phyloP scores from a whole-genome alignment of 148 eudicot genomes.

The Limonium bicolor region DNA sequence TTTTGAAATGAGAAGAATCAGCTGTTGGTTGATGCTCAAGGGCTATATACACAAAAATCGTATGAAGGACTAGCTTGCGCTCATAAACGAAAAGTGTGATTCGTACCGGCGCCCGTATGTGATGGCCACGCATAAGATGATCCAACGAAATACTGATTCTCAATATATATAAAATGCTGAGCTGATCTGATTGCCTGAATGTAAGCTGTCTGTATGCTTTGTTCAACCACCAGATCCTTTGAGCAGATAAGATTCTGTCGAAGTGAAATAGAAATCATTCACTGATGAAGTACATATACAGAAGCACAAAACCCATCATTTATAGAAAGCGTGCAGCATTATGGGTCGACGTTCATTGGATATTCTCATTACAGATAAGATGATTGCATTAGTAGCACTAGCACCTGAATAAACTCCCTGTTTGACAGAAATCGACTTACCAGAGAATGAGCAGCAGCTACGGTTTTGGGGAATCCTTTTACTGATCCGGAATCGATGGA shows the following conservation, averaged over 20 bases:
- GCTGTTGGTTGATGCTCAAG: no score
- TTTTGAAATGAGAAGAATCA: constrained; percentile 7
- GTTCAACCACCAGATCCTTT: constrained; percentile 69
- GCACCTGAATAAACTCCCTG: no score
- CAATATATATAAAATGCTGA: constrained; percentile 83
- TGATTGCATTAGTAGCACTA: no score
- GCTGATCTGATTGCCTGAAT: constrained; percentile 98
- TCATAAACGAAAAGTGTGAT: constrained; percentile 1
- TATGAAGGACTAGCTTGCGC: neutral
- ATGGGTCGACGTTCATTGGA: no score
- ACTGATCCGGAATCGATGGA: constrained; percentile 96
- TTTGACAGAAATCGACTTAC: constrained; percentile 28
- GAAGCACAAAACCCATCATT: neutral
- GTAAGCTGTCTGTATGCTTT: constrained; percentile 91
- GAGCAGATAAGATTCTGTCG: constrained; percentile 72
- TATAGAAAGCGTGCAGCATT: no score
- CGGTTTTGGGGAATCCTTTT: constrained; percentile 61
- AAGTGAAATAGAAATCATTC: constrained; percentile 10
- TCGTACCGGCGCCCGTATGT: constrained; percentile 69
- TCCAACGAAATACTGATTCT: constrained; percentile 91
- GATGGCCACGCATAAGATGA: constrained; percentile 97
- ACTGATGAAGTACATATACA: neutral
- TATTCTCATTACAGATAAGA: no score
- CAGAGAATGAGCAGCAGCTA: constrained; percentile 39
- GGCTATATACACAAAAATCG: no score